A percentile compares a stretch with the other conserved stretches of the same genome.
These are phyloP conservation scores for Ceratocystis alfenasii DNA, from an alignment of 2,329 filamentous ascomycete species.

Conservation along the genomic window DNA sequence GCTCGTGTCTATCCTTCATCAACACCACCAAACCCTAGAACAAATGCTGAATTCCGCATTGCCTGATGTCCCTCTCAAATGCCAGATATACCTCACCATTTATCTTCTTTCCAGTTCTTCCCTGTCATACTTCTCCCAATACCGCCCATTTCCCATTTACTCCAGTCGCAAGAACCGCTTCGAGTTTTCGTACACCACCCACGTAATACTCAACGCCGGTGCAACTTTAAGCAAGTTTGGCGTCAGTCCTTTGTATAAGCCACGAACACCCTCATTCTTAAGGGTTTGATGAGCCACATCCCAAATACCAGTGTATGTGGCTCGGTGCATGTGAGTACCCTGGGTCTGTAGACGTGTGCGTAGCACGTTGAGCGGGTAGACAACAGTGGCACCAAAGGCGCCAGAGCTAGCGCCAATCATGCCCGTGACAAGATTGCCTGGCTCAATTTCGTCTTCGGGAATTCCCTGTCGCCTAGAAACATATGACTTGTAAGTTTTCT, in stretches of 20 bases:
- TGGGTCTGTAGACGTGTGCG: slow-evolving; percentile 87
- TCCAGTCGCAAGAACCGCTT: slow-evolving; percentile 56
- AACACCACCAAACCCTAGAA: slow-evolving; percentile 38
- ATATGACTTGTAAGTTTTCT: slow-evolving; percentile 56
- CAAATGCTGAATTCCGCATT: slow-evolving; percentile 38
- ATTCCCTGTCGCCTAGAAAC: slow-evolving; percentile 58
- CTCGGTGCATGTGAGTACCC: slow-evolving; percentile 80
- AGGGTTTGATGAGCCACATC: slow-evolving; percentile 81
- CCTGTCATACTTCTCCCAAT: slow-evolving; percentile 11
- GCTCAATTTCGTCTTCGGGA: slow-evolving; percentile 71
- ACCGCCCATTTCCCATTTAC: slow-evolving; percentile 25
- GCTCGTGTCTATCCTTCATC: background rate
- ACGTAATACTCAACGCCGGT: slow-evolving; percentile 88
- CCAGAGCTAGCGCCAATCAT: slow-evolving; percentile 84
- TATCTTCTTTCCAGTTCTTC: background rate
- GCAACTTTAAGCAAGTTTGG: slow-evolving; percentile 95
- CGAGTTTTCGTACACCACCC: slow-evolving; percentile 84
- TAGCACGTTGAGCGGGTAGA: slow-evolving; percentile 90
- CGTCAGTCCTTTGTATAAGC: slow-evolving; percentile 87
- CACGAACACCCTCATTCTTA: slow-evolving; percentile 67
- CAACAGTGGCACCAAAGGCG: slow-evolving; percentile 80
- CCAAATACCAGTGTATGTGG: slow-evolving; percentile 80
- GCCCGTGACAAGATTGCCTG: slow-evolving; percentile 73
- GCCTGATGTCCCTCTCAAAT: slow-evolving; percentile 23
- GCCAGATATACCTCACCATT: slow-evolving; percentile 21